A percentile compares a stretch with the other conserved stretches of the same genome.
These are phyloP conservation scores for Hypomontagnella submonticulosa DNA, from an alignment of 495 filamentous ascomycete genomes.

Conservation along the genomic window DNA sequence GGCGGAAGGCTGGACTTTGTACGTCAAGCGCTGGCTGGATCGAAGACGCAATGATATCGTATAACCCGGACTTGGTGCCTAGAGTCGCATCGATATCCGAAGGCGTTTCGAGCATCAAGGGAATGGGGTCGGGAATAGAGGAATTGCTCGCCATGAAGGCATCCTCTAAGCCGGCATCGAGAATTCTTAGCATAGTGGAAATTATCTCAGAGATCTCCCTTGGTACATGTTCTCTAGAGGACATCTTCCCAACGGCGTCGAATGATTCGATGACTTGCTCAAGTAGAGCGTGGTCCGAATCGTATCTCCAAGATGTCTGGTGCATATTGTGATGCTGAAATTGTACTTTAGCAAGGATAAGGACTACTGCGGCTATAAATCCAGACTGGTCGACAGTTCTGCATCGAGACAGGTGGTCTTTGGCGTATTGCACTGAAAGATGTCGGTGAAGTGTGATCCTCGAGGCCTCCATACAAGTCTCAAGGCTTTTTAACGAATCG, in stretches of 20 bases:
- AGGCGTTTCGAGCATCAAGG: background rate
- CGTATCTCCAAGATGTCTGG: background rate
- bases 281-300: conserved; percentile 5
- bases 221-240: conserved; percentile 9
- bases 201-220: conserved; percentile 4
- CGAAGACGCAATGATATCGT: conserved; percentile 21
- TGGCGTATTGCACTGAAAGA: conserved; percentile 1
- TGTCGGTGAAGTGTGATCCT: conserved; percentile 14
- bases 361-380: conserved; percentile 12
- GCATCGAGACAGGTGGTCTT: conserved; percentile 7
- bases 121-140: background rate
- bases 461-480: conserved; percentile 13
- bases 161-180: background rate
- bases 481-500: conserved; percentile 3
- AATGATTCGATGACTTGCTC: conserved; percentile 11
- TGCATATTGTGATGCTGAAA: background rate
- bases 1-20: conserved; percentile 2
- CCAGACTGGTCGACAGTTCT: conserved; percentile 4
- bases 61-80: background rate
- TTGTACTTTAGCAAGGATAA: conserved; percentile 15
- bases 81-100: background rate
- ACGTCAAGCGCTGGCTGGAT: conserved; percentile 11
- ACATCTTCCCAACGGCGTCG: conserved; percentile 6
- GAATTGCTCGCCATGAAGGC: background rate
- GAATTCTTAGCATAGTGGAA: conserved; percentile 11